A percentile compares a stretch with the other conserved stretches of the same genome.
Evolutionary conservation across 148 eudicot genomes (phyloP).

Genomic region (Camellia granthamiana): DNA sequence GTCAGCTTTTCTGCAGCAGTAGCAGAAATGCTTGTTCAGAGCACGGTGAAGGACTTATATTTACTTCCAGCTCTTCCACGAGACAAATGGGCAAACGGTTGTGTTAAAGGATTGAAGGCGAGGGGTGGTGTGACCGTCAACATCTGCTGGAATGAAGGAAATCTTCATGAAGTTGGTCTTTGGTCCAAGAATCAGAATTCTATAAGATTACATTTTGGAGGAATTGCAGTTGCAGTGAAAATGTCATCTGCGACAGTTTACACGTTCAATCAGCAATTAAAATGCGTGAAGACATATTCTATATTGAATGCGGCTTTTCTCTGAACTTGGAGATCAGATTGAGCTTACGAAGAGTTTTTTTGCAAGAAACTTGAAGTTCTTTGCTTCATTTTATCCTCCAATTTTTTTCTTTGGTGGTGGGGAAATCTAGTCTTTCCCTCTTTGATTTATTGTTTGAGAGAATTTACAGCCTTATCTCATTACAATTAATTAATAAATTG

Average conservation of each 20-base stretch:
- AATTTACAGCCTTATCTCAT: too few species aligned
- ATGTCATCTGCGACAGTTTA: constrained; percentile 44
- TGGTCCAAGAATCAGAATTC: constrained; percentile 41
- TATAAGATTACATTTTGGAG: constrained; percentile 58
- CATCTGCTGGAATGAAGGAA: constrained; percentile 76
- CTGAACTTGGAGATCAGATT: not conserved
- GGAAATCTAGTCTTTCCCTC: not conserved
- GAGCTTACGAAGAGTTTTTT: not conserved
- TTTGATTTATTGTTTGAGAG: too few species aligned
- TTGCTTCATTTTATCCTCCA: not conserved
- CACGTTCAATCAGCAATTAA: constrained; percentile 44
- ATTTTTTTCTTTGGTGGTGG: not conserved
- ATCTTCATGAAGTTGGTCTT: constrained; percentile 64
- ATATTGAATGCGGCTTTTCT: constrained; percentile 12
- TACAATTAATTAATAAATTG: too few species aligned
- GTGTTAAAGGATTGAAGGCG: constrained; percentile 82
- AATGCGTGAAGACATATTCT: constrained; percentile 39
- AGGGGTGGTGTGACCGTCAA: constrained; percentile 70
- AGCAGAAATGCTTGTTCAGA: constrained; percentile 92
- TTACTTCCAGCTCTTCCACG: constrained; percentile 82
- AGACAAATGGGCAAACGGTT: constrained; percentile 78
- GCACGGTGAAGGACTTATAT: constrained; percentile 67
- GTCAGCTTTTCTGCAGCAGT: constrained; percentile 68
- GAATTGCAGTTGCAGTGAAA: constrained; percentile 30
- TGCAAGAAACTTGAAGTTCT: not conserved